Evolutionary conservation across 2,329 filamentous ascomycete species (phyloP).

Genomic region (Pseudophaeomoniella oleicola): DNA sequence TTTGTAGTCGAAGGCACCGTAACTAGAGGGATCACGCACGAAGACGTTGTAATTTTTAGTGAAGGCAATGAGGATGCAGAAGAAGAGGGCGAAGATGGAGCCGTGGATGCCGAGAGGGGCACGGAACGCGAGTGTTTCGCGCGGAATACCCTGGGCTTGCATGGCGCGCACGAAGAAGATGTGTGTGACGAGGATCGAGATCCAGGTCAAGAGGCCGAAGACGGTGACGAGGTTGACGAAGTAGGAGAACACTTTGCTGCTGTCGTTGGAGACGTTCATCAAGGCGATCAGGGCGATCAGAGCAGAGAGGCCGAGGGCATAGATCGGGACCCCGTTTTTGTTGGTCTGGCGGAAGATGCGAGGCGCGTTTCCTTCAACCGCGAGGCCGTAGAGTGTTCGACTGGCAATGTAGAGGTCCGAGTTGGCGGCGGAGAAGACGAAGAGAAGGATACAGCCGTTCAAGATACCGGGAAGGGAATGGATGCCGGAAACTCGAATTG

Average conservation of each 20-base stretch:
- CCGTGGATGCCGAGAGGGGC: conserved; percentile 60
- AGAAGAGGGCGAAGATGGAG: conserved; percentile 51
- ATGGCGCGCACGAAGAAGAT: conserved; percentile 52
- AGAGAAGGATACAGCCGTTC: conserved; percentile 60
- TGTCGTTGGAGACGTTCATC: conserved; percentile 47
- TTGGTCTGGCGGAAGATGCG: conserved; percentile 58
- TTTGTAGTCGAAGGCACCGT: conserved; percentile 53
- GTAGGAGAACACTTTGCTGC: conserved; percentile 45
- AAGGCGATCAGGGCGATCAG: conserved; percentile 53
- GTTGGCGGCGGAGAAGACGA: conserved; percentile 65
- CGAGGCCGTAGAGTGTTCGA: conserved; percentile 50
- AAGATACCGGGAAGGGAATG: conserved; percentile 49
- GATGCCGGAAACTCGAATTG: conserved; percentile 51
- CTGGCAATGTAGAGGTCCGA: conserved; percentile 46
- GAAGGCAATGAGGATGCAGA: conserved; percentile 59
- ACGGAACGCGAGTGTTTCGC: conserved; percentile 44
- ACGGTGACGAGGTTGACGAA: conserved; percentile 56
- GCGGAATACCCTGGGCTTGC: conserved; percentile 42
- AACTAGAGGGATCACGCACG: conserved; percentile 26
- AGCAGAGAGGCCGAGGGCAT: conserved; percentile 46
- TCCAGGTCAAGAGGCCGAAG: conserved; percentile 50
- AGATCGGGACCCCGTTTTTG: conserved; percentile 52
- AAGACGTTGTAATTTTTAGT: conserved; percentile 77
- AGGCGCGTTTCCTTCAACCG: conserved; percentile 57
- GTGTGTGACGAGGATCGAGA: conserved; percentile 53